Base-by-base conservation (phyloP, 495 filamentous ascomycete genomes). In the Penicilliopsis zonata region DNA sequence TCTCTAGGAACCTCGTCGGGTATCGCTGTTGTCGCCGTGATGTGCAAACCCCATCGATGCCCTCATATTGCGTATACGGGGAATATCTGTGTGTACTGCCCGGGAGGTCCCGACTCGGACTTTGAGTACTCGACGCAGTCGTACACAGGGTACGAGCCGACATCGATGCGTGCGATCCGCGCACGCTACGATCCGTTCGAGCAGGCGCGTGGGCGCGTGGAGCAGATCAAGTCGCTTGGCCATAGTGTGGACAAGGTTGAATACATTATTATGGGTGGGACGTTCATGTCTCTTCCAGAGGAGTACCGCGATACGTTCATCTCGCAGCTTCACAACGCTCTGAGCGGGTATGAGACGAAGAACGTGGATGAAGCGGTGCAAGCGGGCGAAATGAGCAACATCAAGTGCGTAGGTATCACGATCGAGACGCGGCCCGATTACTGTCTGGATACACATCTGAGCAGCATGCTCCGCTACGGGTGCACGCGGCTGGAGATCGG, bases 211-310 rank as follows among this genome's bases (percentile, higher is more conserved):
- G 90, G 90, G 19, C 75, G 90, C 27, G 90, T 98, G 14, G 92
- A 96, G 42, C 90, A 98, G 63, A 82, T 98, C 52, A 90, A 92
- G 50, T 74, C 81, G 3, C 65, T 98, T 12, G 90, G 90, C 1
- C 90, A 98, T 58, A 92, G 83, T 36, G 90, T 98, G 19, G 90
- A 98, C 56, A 98, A 98, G 50, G 90, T 98, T 2, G 90, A 98
- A 61, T 98, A 95, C 52, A 98, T 98, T 49, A 94, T 98, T 43
- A 98, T 98, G 90, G 90, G 90, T 36, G 90, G 90, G 36, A 98
- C 90, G 1, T 98, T 98, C 55, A 96, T 98, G 90, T 95, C 87
- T 0, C 59, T 98, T 10, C 73, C 90, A 3, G 76, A 86, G 45
- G 72, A 76, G 8, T 96, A 98, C 52, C 68, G 90, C 18, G 82